Evolutionary conservation across 768 basidiomycete genomes (phyloP), one percentile per base, ranked within the genome.

Genomic region (Grammothele lineata): DNA sequence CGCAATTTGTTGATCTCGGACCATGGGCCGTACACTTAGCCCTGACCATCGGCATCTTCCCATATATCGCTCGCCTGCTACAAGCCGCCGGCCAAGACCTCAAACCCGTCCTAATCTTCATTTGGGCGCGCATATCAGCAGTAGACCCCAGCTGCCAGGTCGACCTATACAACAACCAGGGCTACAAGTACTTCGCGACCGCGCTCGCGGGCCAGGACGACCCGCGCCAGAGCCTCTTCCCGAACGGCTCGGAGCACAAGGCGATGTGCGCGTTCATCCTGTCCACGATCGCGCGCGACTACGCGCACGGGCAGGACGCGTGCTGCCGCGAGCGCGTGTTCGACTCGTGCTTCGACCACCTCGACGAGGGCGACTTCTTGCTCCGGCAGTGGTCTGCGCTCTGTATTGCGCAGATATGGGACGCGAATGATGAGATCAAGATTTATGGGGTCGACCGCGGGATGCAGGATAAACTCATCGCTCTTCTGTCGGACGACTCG

Each of bases 201-300:
- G 82, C 92, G 24, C 74, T 94, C 6, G 79, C 78, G 6, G 72
- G 81, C 22, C 75, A 74, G 48, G 83, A 88, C 32, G 87, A 88
- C 45, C 65, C 71, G 26, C 60, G 70, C 33, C 64, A 71, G 18
- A 48, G 38, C 46, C 62, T 77, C 34, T 80, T 97, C n/a, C 93
- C 94, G 0, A 96, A 99, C 65, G 82, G 84, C 41, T 87, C 88
- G 4, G 96, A 98, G 62, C 93, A 97, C 66, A 89, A 91, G 55
- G 93, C 96, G 1, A 98, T 98, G 95, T 98, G 94, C 62, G 89
- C 92, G 1, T 98, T 98, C 70, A 93, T 97, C 57, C 81, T 98
- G 22, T 78, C 87, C 19, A 83, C 92, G 12, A 83, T 96, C 40
- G 84, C 87, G 33, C 83, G 95, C n/a, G 92, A 92, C 58, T 91